Evolutionary conservation across 1,139 yeast genomes (phyloP).

Genomic region (Candida sp.): DNA sequence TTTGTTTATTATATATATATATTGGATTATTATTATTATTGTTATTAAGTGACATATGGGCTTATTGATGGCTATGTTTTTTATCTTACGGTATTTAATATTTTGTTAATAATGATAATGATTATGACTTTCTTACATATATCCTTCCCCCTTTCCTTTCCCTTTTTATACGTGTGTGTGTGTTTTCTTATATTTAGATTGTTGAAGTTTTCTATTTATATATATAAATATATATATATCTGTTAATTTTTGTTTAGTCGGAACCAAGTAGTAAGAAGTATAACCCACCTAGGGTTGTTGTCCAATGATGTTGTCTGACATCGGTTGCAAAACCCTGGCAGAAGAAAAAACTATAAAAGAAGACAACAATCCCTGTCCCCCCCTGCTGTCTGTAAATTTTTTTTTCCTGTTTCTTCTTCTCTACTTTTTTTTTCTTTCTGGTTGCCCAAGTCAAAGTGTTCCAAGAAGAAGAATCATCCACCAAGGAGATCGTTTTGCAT

Average conservation of each 20-base stretch:
- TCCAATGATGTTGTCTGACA: not conserved
- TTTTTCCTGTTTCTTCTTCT: too few relatives aligned
- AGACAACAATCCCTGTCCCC: not conserved
- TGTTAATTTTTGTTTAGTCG: too few relatives aligned
- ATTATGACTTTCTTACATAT: not conserved
- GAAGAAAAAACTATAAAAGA: not conserved
- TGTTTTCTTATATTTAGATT: not conserved
- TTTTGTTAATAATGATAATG: not conserved
- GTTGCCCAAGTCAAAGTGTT: too few relatives aligned
- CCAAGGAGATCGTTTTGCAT: too few relatives aligned
- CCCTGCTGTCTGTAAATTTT: not conserved
- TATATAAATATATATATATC: too few relatives aligned
- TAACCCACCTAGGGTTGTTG: too few relatives aligned
- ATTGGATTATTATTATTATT: not conserved
- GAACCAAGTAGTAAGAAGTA: too few relatives aligned
- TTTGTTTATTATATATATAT: not conserved
- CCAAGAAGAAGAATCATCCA: too few relatives aligned
- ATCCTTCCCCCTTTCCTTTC: not conserved
- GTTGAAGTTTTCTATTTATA: not conserved
- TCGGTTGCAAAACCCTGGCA: not conserved
- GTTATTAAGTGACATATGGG: not conserved
- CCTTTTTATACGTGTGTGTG: not conserved
- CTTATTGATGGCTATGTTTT: not conserved
- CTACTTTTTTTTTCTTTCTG: not conserved
- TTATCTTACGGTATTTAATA: not conserved